These are phyloP conservation scores for Amniculicola lignicola DNA, from an alignment of 495 filamentous ascomycete genomes.

Conservation along the genomic window DNA sequence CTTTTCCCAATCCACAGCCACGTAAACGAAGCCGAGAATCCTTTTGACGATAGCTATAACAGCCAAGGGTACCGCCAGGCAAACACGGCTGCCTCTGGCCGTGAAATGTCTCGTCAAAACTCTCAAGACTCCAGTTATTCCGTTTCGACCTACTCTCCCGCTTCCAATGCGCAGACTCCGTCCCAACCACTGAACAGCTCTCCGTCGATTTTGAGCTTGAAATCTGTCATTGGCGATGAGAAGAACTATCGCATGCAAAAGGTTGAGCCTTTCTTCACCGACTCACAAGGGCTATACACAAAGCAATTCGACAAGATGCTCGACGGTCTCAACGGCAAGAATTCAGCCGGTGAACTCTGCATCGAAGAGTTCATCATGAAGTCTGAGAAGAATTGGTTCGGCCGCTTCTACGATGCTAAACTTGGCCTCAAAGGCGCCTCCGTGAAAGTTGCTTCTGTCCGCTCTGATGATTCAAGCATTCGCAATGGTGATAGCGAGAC, in stretches of 20 bases:
- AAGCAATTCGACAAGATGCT: slow-evolving; percentile 56
- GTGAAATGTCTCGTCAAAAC: slow-evolving; percentile 6
- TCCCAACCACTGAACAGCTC: too few relatives aligned
- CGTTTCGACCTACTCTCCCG: background rate
- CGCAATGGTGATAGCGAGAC: too few relatives aligned
- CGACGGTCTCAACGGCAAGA: slow-evolving; percentile 51
- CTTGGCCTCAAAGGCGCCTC: slow-evolving; percentile 29
- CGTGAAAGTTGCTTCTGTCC: slow-evolving; percentile 1
- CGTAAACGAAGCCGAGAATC: background rate
- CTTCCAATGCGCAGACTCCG: background rate
- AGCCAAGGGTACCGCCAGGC: background rate
- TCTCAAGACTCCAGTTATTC: slow-evolving; percentile 13
- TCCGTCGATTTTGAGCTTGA: slow-evolving; percentile 49
- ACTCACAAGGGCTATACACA: slow-evolving; percentile 57
- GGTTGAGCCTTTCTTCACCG: slow-evolving; percentile 67
- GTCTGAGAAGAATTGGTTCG: slow-evolving; percentile 65
- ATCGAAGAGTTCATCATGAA: slow-evolving; percentile 61
- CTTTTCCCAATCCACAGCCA: slow-evolving; percentile 12
- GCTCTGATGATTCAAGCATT: too few relatives aligned
- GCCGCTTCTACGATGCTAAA: slow-evolving; percentile 55
- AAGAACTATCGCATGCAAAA: slow-evolving; percentile 63
- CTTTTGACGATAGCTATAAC: background rate
- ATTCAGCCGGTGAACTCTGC: slow-evolving; percentile 55
- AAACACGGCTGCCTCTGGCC: background rate
- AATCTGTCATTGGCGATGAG: slow-evolving; percentile 56